These are phyloP conservation scores for Solanum megistacrolobum DNA, from an alignment of 257 asterid genomes.

Conservation along the genomic window DNA sequence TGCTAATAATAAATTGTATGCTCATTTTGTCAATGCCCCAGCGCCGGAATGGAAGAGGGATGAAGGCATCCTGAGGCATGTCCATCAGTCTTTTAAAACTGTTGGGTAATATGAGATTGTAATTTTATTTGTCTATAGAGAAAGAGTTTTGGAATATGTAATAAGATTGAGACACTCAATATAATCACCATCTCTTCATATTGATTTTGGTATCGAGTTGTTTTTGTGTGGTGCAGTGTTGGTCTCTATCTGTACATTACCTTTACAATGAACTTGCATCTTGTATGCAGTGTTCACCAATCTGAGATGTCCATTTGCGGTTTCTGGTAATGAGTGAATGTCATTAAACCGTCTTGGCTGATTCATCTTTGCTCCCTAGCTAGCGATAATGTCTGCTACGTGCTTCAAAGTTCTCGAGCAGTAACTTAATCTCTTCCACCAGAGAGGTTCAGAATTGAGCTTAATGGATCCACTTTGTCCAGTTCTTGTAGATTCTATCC, in stretches of 20 bases:
- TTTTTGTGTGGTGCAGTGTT: background rate
- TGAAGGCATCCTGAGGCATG: conserved; percentile 56
- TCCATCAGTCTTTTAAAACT: conserved; percentile 80
- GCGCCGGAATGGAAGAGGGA: conserved; percentile 74
- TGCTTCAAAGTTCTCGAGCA: background rate
- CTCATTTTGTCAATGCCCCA: conserved; percentile 91
- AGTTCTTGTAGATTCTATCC: background rate
- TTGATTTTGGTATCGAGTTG: background rate
- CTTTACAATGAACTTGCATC: background rate
- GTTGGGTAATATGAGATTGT: conserved; percentile 25
- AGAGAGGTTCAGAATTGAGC: background rate
- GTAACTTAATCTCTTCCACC: background rate
- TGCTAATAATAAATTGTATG: conserved; percentile 80
- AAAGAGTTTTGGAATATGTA: background rate
- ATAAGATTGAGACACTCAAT: background rate
- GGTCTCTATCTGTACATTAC: too few species aligned
- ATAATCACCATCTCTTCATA: background rate
- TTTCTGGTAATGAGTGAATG: background rate
- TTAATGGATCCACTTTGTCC: background rate
- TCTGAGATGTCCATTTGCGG: background rate
- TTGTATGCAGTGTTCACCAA: background rate
- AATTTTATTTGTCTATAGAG: background rate
- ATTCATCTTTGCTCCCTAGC: background rate
- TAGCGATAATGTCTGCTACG: background rate
- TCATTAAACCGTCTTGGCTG: background rate